Base-by-base conservation (phyloP, 352 stramenopile genomes). In the Thalassiosira ordinaria region DNA sequence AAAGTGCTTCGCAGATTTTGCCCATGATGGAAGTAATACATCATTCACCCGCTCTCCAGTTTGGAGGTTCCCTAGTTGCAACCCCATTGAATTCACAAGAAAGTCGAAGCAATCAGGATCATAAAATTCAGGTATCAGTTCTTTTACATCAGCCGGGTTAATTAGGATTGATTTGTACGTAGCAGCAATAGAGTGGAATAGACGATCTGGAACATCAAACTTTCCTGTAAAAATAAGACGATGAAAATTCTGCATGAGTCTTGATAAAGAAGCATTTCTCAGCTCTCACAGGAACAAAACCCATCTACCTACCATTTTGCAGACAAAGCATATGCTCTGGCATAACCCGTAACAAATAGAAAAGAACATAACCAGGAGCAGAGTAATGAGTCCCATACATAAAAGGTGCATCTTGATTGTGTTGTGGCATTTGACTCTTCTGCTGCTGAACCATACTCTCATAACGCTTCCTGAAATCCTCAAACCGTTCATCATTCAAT, bases 321-420 rank as follows among this genome's bases (percentile, higher is more conserved):
- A 97, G 78, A 83, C 93, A 96, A 7, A 97, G 83, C 93, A 97
- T 96, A 56, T 96, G 91, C 72, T 97, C 92, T 6, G 88, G 89
- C 84, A 93, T 92, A 6, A 97, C 89, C 13, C 97, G 92, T 68
- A 99, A 93, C 37, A 99, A 89, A 73, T 98, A 99, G 85, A 97
- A 98, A 18, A 99, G 85, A 14, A 99, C 96, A 77, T 98, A 98
- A 16, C 92, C 97, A 24, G 97, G 97, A 55, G 95, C 97, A 26
- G 95, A 98, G 85, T 99, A 99, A 76, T 99, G 97, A 4, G 96
- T 98, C 22, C 97, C 97, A 82, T 99, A 99, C 63, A 99, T 90
- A 77, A 99, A 99, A n/a, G 96, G 94, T 33, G 64, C 55, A 69
- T 90, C 84, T 51, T 85, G 76, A 80, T 90, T 74, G 67, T 91